Base-by-base conservation (phyloP, 2,329 filamentous ascomycete genomes). In the Zymoseptoria ardabiliae region DNA sequence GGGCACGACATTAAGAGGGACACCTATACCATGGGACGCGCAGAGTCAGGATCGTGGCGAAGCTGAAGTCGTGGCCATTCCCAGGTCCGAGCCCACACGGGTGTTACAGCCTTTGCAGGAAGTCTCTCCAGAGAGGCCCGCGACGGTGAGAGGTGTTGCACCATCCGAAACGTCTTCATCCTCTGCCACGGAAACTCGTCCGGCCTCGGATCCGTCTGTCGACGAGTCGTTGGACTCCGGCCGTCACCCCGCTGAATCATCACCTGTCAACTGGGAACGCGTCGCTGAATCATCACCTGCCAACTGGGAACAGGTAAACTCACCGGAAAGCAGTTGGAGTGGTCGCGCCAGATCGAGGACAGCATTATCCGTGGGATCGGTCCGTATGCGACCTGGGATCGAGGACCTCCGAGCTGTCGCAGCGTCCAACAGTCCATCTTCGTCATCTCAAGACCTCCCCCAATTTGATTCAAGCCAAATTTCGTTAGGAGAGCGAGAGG, bases 101-200 rank as follows among this genome's bases (percentile, higher is more conserved):
- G 62, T 65, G 58, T 65, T 70, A 50, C 61, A 70, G 58, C 68
- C 68, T 53, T 61, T 70, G 58, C 59, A 64, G 58, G 70, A 71
- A 65, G 58, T 63, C 48, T 69, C 69, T 49, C 66, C 65, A 55
- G 56, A 63, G 59, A 59, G 56, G 58, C 61, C 58, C 55, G 59
- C 63, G 28, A 66, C 63, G 49, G 64, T 63, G 58, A 59, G 61
- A 62, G 58, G 57, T 49, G 65, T 63, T 23, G 57, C 65, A 41
- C 25, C 59, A 13, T 65, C 63, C 53, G 61, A 65, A 53, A 61
- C 61, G 54, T 63, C 56, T 8, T 49, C 59, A 50, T 59, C 63
- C 48, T 66, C 64, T 57, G 56, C 60, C 54, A 56, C 58, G 13
- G 54, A 63, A 23, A 45, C 35, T n/a, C 35, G 35, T 45, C 35